Conservation (phyloP, 108 stramenopile species). For the Cyclotella atomus region DNA sequence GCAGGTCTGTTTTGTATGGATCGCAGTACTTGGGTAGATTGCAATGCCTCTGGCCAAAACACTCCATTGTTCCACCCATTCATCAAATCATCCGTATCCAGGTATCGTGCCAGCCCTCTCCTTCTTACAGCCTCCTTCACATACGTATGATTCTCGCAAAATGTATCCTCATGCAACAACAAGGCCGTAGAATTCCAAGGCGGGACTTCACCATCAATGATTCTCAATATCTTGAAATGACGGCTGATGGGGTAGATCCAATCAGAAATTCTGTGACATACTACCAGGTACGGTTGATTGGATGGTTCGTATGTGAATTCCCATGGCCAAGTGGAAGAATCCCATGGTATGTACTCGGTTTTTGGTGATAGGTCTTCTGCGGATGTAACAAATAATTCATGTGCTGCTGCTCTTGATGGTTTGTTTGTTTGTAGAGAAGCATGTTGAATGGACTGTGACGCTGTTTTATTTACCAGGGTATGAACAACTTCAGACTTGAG, state of each 20-base stretch:
- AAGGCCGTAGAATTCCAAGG: constrained; percentile 27
- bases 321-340: constrained; percentile 1
- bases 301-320: neutral
- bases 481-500: no score
- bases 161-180: neutral
- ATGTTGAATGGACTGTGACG: no score
- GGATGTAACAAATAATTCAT: neutral
- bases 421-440: neutral
- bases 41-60: neutral
- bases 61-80: constrained; percentile 17
- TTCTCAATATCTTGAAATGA: neutral
- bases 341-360: neutral
- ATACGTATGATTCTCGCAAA: constrained; percentile 15
- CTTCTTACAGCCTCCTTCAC: constrained; percentile 16
- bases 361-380: neutral
- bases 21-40: neutral
- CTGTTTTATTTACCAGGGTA: no score
- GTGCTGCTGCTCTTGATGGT: no score
- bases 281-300: constrained; percentile 1
- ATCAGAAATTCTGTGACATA: constrained; percentile 9
- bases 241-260: neutral
- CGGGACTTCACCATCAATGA: constrained; percentile 9
- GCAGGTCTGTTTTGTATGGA: constrained; percentile 21
- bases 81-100: neutral
- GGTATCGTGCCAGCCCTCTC: neutral